Evolutionary conservation across 2,329 filamentous ascomycete genomes (phyloP).

Genomic region (Triangularia setosa): DNA sequence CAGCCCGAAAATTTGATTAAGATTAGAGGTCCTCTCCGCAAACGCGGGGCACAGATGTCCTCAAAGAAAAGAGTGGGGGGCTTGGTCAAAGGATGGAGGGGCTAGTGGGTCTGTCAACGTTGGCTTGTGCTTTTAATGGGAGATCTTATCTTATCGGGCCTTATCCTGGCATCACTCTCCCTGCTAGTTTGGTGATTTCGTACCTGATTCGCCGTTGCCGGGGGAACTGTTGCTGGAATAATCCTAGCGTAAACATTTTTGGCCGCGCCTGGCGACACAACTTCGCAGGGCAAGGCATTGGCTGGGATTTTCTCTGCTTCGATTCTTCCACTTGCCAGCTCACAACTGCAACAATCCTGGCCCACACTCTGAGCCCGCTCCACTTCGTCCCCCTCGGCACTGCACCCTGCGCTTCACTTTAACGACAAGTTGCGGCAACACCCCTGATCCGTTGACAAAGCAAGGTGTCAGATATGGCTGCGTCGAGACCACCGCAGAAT

Average conservation of each 20-base stretch:
- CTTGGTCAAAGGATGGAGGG: not conserved
- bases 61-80: not conserved
- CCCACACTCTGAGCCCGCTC: not conserved
- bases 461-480: conserved; percentile 21
- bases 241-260: conserved; percentile 23
- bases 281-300: not conserved
- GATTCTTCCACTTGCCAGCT: conserved; percentile 7
- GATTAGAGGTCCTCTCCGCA: not conserved
- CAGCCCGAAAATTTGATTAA: not conserved
- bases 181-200: not conserved
- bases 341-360: not conserved
- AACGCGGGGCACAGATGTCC: not conserved
- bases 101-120: not conserved
- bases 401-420: not conserved
- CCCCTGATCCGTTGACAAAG: not conserved
- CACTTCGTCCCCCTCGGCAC: conserved; percentile 2
- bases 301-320: not conserved
- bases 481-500: conserved; percentile 34
- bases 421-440: conserved; percentile 3
- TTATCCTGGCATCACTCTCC: not conserved
- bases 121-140: no score
- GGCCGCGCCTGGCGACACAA: conserved; percentile 1
- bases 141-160: conserved; percentile 22
- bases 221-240: conserved; percentile 16
- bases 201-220: conserved; percentile 19